Evolutionary conservation across 2,329 filamentous ascomycete species (phyloP), one percentile per base, ranked within the genome.

Genomic region (Capronia coronata): DNA sequence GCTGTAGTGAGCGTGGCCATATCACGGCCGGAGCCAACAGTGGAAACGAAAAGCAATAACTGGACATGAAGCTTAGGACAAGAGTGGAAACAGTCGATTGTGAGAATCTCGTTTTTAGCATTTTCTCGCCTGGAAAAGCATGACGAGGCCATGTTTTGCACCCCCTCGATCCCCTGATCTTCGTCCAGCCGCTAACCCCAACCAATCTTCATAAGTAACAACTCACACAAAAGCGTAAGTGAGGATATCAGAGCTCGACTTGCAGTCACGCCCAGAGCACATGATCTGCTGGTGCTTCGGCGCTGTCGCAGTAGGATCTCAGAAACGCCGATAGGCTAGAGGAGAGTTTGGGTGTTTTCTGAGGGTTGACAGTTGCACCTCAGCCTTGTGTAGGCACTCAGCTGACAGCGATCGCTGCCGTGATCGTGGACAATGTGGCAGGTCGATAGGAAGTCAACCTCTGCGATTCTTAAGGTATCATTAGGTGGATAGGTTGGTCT

Each of bases 1-100:
- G 56, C 50, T 70, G n/a, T n/a, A n/a, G n/a, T n/a, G n/a, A n/a
- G n/a, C n/a, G n/a, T n/a, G n/a, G n/a, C n/a, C n/a, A n/a, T n/a
- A n/a, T n/a, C n/a, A n/a, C n/a, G n/a, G n/a, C n/a, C n/a, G 48
- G 70, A 45, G 32, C 3, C 35, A 41, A 35, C 35, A 27, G 18
- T 21, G 40, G n/a, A 41, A 1, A 37, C n/a, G n/a, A n/a, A n/a
- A n/a, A n/a, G n/a, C n/a, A n/a, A n/a, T n/a, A n/a, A n/a, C n/a
- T n/a, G n/a, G n/a, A n/a, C n/a, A n/a, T n/a, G n/a, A n/a, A 27
- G 25, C 25, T 27, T 27, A 27, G 10, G 10, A 27, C 5, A 6
- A 27, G 6, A 27, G 10, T 10, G 10, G 25, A 27, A 27, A 27
- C 25, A 10, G 25, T 27, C 25, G 10, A 27, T 10, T 5, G 19